These are phyloP conservation scores for Nitzschia sp. DNA, from an alignment of 108 stramenopile species.

Conservation along the genomic window DNA sequence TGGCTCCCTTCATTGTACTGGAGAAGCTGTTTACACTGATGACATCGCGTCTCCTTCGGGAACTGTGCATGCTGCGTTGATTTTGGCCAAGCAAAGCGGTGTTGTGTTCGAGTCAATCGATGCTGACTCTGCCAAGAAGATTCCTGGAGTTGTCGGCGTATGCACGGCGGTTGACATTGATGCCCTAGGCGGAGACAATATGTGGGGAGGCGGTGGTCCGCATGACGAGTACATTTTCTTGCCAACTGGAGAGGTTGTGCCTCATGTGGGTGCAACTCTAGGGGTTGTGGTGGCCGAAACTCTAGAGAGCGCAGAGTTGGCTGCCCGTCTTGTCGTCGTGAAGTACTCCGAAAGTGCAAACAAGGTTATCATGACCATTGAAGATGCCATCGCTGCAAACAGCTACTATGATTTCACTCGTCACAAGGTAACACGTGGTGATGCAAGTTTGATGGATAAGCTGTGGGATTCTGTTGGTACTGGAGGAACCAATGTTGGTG, in stretches of 20 bases:
- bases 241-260: constrained; percentile 67
- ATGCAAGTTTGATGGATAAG: constrained; percentile 35
- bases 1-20: constrained; percentile 86
- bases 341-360: constrained; percentile 62
- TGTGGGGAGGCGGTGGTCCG: constrained; percentile 67
- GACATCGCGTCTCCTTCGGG: constrained; percentile 84
- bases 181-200: constrained; percentile 74
- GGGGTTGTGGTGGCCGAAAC: constrained; percentile 80
- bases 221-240: constrained; percentile 82
- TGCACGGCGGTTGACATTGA: constrained; percentile 71
- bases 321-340: constrained; percentile 71
- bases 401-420: constrained; percentile 74
- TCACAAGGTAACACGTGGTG: constrained; percentile 74
- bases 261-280: constrained; percentile 78
- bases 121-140: constrained; percentile 47
- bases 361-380: constrained; percentile 72
- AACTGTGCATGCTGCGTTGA: constrained; percentile 78
- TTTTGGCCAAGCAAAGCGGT: constrained; percentile 72
- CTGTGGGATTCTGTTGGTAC: constrained; percentile 24
- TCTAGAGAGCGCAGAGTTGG: constrained; percentile 78
- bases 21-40: constrained; percentile 90
- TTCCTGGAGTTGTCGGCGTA: constrained; percentile 81
- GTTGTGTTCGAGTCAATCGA: constrained; percentile 67
- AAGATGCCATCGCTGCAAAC: constrained; percentile 79
- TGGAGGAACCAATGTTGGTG: constrained; percentile 35